Evolutionary conservation across 257 asterid species (phyloP).

Genomic region (Buddleja alternifolia): DNA sequence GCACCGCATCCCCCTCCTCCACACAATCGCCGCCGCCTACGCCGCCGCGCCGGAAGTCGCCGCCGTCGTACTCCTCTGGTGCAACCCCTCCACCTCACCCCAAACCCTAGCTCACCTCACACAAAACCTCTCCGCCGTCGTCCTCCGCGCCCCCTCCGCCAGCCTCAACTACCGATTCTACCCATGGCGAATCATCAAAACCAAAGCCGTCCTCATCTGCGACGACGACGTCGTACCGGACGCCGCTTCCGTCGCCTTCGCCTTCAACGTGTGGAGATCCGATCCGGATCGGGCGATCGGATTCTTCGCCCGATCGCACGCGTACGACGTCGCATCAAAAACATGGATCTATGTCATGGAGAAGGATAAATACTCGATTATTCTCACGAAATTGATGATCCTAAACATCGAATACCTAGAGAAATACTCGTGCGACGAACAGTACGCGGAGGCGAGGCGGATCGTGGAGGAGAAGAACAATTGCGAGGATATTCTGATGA

Average conservation of each 20-base stretch:
- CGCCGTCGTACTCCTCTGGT: conserved; percentile 72
- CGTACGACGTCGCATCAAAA: conserved; percentile 57
- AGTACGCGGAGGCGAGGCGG: conserved; percentile 34
- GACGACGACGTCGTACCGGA: conserved; percentile 83
- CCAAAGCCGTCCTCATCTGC: conserved; percentile 80
- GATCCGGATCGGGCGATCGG: conserved; percentile 70
- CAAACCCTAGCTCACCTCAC: conserved; percentile 56
- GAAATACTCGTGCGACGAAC: conserved; percentile 59
- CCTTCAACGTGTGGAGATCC: conserved; percentile 69
- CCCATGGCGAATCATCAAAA: conserved; percentile 58
- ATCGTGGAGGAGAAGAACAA: conserved; percentile 64
- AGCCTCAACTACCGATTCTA: conserved; percentile 83
- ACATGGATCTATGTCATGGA: conserved; percentile 85
- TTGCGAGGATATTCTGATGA: conserved; percentile 93
- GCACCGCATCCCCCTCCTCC: conserved; percentile 74
- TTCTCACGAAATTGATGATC: conserved; percentile 82
- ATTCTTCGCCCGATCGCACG: conserved; percentile 87
- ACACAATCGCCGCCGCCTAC: conserved; percentile 69
- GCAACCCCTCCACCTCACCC: conserved; percentile 73
- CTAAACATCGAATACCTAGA: conserved; percentile 48
- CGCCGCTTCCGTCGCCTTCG: conserved; percentile 55
- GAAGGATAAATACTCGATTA: conserved; percentile 65
- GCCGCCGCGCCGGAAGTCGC: conserved; percentile 65
- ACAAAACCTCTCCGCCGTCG: conserved; percentile 54
- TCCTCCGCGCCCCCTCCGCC: conserved; percentile 60